Percentiles rank a stretch among this genome's conserved stretches.
Evolutionary conservation across 139 green algal genomes (phyloP).

Genomic region (Dunaliella primolecta): DNA sequence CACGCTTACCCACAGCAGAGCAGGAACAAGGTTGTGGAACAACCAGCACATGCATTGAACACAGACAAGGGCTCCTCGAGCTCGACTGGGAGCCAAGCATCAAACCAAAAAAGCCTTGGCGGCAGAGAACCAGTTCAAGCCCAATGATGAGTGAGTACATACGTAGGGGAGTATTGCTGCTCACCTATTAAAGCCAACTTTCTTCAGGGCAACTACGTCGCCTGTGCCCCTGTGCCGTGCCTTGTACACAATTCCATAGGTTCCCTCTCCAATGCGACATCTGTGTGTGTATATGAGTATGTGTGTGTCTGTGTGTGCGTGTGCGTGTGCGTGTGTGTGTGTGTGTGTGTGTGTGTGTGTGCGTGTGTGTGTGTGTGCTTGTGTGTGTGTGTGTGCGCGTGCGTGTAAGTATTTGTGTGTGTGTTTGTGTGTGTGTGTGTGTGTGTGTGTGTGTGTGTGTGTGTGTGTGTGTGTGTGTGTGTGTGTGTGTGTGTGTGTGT

Average conservation of each 20-base stretch:
- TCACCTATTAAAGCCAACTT: conserved; percentile 55
- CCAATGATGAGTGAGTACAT: neutral
- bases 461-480: no score
- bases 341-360: no score
- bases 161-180: neutral
- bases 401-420: no score
- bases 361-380: no score
- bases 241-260: conserved; percentile 72
- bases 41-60: neutral
- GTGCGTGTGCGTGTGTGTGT: neutral
- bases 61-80: neutral
- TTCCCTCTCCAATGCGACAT: conserved; percentile 71
- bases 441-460: no score
- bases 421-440: no score
- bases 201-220: conserved; percentile 79
- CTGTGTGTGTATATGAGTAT: neutral
- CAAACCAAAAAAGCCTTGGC: no score
- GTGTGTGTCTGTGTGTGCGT: neutral
- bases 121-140: no score
- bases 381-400: no score
- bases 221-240: conserved; percentile 57
- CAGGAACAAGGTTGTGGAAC: neutral
- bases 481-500: no score
- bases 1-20: neutral
- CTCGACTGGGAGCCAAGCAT: neutral